Percentiles rank a stretch among this genome's conserved stretches.
Evolutionary conservation across 2,329 filamentous ascomycete genomes (phyloP).

Genomic region (Microcyclosporella mali): DNA sequence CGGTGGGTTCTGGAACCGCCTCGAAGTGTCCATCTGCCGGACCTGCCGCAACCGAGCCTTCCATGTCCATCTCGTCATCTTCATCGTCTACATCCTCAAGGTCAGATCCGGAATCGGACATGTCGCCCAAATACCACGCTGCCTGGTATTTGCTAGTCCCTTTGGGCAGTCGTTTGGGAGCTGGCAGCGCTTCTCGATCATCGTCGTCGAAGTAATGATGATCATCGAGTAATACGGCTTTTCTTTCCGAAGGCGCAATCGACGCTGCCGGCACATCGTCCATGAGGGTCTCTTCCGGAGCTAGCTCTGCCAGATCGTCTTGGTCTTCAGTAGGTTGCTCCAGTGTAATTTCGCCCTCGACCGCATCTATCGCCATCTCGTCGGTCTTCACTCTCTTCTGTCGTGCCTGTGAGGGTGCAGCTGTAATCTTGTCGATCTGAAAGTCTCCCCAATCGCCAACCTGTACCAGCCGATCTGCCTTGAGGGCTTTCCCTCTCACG

Average conservation of each 20-base stretch:
- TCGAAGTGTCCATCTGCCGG: conserved; percentile 70
- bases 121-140: conserved; percentile 82
- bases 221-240: conserved; percentile 88
- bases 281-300: conserved; percentile 81
- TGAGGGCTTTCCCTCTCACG: conserved; percentile 77
- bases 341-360: conserved; percentile 52
- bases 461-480: conserved; percentile 83
- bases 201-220: conserved; percentile 98
- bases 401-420: conserved; percentile 59
- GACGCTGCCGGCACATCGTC: conserved; percentile 53
- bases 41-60: conserved; percentile 46
- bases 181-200: conserved; percentile 54
- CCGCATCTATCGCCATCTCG: conserved; percentile 62
- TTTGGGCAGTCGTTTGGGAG: conserved; percentile 71
- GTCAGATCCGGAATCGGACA: conserved; percentile 81
- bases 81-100: conserved; percentile 59
- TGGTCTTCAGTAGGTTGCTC: conserved; percentile 70
- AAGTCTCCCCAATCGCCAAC: conserved; percentile 92
- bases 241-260: conserved; percentile 49
- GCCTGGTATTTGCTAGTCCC: conserved; percentile 93
- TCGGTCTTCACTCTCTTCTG: conserved; percentile 48
- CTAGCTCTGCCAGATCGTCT: conserved; percentile 75
- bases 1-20: conserved; percentile 48
- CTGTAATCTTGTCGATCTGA: conserved; percentile 81
- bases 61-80: conserved; percentile 51